Evolutionary conservation across 345 rosid species (phyloP).

Genomic region (Rhodamnia rubescens): DNA sequence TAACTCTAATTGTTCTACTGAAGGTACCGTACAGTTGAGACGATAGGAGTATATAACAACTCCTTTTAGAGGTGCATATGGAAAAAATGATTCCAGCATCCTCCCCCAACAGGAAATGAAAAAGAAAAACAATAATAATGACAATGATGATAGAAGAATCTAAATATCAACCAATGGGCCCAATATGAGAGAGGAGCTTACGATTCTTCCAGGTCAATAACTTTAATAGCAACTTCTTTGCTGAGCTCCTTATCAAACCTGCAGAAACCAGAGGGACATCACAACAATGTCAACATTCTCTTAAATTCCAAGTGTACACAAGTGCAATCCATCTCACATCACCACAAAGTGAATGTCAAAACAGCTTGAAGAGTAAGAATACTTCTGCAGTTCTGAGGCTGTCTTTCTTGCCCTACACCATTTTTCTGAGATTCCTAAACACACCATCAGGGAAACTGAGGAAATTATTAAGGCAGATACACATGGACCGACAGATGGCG

Average conservation of each 20-base stretch:
- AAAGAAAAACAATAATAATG: not conserved
- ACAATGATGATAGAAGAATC: not conserved
- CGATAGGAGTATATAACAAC: not conserved
- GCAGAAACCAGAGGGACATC: conserved; percentile 21
- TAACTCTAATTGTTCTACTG: not conserved
- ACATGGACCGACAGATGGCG: not conserved
- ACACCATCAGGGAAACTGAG: not conserved
- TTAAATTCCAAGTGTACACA: not conserved
- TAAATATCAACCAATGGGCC: not conserved
- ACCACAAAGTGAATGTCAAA: not conserved
- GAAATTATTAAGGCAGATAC: not conserved
- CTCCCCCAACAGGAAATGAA: not conserved
- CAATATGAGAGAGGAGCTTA: conserved; percentile 27
- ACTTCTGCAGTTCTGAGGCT: not conserved
- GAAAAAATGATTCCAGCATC: not conserved
- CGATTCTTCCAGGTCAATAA: conserved; percentile 99
- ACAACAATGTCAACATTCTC: not conserved
- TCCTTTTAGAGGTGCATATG: not conserved
- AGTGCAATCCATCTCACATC: not conserved
- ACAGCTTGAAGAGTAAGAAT: not conserved
- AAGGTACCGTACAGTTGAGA: not conserved
- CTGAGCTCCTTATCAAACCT: conserved; percentile 93
- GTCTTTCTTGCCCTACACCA: not conserved
- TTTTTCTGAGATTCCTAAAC: not conserved
- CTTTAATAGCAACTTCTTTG: conserved; percentile 98